A percentile compares a stretch with the other conserved stretches of the same genome.
These are phyloP conservation scores for Penicillium canescens DNA, from an alignment of 495 filamentous ascomycete genomes.

Conservation along the genomic window DNA sequence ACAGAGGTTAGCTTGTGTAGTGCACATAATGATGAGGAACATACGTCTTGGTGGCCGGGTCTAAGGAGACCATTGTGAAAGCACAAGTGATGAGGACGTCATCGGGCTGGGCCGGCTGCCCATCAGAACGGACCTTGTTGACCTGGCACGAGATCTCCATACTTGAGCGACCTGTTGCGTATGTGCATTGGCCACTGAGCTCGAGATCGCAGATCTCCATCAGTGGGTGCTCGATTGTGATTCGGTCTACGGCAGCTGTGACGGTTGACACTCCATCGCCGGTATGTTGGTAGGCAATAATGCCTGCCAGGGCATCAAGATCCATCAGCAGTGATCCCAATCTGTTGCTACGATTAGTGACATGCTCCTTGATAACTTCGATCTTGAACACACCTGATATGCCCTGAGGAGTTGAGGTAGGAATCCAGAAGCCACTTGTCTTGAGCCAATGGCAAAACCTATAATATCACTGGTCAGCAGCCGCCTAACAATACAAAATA, in stretches of 20 bases:
- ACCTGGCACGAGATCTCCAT: conserved; percentile 82
- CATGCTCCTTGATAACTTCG: neutral
- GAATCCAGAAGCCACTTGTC: conserved; percentile 72
- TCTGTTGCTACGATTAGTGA: conserved; percentile 25
- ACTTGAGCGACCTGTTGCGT: conserved; percentile 75
- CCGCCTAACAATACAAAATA: neutral
- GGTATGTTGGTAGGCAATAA: conserved; percentile 82
- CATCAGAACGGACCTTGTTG: conserved; percentile 59
- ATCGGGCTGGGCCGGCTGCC: conserved; percentile 58
- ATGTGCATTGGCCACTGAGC: conserved; percentile 76
- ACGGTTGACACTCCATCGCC: conserved; percentile 76
- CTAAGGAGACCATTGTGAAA: conserved; percentile 83
- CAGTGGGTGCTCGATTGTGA: conserved; percentile 71
- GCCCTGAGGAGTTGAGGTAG: conserved; percentile 66
- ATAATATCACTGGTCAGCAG: conserved; percentile 18
- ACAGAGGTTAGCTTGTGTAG: conserved; percentile 8
- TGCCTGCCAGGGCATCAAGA: conserved; percentile 76
- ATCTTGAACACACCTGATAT: conserved; percentile 51
- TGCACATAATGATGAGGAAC: conserved; percentile 13
- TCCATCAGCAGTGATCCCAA: conserved; percentile 79
- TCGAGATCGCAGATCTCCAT: conserved; percentile 81
- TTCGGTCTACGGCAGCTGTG: conserved; percentile 79
- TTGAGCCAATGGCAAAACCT: conserved; percentile 65
- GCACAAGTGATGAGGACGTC: conserved; percentile 77
- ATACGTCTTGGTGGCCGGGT: conserved; percentile 70